These are phyloP conservation scores for Gossypium aridum DNA, from an alignment of 441 rosid species.

Conservation along the genomic window DNA sequence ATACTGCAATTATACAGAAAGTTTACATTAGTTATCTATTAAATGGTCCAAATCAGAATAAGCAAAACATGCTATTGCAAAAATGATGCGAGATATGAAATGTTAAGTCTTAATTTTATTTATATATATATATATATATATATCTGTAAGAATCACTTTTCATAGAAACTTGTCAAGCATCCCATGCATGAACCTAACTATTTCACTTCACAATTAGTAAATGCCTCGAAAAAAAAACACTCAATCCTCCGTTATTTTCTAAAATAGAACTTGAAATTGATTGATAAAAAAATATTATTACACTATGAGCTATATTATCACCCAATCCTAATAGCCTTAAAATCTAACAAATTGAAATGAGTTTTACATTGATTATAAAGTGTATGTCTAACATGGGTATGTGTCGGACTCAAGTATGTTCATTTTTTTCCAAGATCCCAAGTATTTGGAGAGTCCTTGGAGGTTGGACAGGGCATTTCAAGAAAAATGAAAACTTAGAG, in stretches of 20 bases:
- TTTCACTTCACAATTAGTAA: not conserved
- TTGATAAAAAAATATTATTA: not conserved
- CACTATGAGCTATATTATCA: not conserved
- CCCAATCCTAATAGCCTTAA: not conserved
- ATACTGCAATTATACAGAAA: constrained; percentile 42
- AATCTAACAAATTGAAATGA: not conserved
- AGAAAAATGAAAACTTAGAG: not conserved
- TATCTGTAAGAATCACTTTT: not conserved
- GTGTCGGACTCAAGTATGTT: not conserved
- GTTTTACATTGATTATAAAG: not conserved
- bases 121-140: not conserved
- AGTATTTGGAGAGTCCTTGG: not conserved
- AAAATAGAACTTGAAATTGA: not conserved
- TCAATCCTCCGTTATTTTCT: not conserved
- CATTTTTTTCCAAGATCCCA: not conserved
- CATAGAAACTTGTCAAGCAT: not conserved
- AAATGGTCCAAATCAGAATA: not conserved
- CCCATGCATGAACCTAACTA: not conserved
- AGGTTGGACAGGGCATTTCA: not conserved
- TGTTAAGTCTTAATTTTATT: not conserved
- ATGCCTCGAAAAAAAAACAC: not conserved
- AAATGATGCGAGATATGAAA: not conserved
- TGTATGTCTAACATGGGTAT: not conserved
- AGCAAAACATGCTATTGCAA: not conserved
- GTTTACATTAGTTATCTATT: not conserved